Conservation (phyloP, 441 rosid genomes). For the Erysimum cheiri region DNA sequence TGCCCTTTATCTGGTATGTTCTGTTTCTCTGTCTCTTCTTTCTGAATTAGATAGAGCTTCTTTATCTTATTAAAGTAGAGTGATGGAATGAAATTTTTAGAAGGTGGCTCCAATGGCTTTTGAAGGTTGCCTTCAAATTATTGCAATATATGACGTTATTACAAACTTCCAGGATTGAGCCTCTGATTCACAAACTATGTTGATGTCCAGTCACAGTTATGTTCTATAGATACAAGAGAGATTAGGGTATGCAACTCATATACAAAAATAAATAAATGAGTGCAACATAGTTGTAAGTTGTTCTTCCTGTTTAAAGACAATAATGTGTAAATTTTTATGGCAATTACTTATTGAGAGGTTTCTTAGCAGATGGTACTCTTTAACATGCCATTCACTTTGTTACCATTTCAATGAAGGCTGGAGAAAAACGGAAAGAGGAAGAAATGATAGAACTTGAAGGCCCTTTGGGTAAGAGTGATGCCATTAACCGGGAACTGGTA, state of each 20-base stretch:
- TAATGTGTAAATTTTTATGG: background rate
- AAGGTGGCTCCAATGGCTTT: background rate
- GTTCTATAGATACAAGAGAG: conserved; percentile 12
- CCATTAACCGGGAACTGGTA: conserved; percentile 73
- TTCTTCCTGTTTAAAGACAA: conserved; percentile 7
- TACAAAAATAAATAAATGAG: background rate
- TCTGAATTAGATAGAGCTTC: conserved; percentile 23
- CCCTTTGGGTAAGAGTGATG: conserved; percentile 79
- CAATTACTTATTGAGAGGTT: background rate
- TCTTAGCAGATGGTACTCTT: background rate
- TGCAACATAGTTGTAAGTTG: conserved; percentile 20
- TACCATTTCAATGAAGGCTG: conserved; percentile 59
- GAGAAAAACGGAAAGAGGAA: conserved; percentile 95
- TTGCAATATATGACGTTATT: background rate
- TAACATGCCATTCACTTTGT: conserved; percentile 18
- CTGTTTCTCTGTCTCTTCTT: conserved; percentile 3
- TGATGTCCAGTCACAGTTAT: background rate
- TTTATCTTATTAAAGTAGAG: background rate
- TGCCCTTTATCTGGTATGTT: conserved; percentile 86
- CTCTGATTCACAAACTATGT: background rate
- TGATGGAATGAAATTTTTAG: background rate
- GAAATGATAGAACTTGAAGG: conserved; percentile 93
- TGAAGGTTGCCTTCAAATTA: too few species aligned
- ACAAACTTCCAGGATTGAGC: conserved; percentile 5
- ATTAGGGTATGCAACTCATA: conserved; percentile 4